Evolutionary conservation across 257 asterid genomes (phyloP), one percentile per base, ranked within the genome.

Genomic region (Dorcoceras hygrometricum): DNA sequence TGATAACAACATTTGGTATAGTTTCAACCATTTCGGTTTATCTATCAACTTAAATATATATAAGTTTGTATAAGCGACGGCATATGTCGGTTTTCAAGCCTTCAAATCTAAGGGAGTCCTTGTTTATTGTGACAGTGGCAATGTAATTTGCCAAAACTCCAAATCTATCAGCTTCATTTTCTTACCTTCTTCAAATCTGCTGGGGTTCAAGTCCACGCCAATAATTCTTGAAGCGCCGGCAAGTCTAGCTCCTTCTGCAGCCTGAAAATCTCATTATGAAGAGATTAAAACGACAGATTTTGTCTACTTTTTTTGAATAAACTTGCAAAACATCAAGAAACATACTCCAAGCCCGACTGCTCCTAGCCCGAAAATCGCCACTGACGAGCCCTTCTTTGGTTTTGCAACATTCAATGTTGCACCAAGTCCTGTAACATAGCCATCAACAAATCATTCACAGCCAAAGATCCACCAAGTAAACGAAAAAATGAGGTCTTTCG

Each of bases 361-460:
- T 12, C 95, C 95, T 18, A 90, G 77, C 57, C 97, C 92, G 22
- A 90, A 90, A 59, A 84, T 56, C 54, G 92, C 97, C 29, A 86
- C 89, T 0, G 90, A 68, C 1, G 91, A 81, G 2, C 95, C 92
- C 75, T 81, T 81, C 7, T 48, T 69, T 0, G 92, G 96, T 72
- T 84, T 90, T 0, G 97, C 97, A 67, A 90, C 96, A 71, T 90
- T 90, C 81, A 87, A 20, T n/a, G 89, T 84, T 61, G 97, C 96
- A 58, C 95, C 96, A 66, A 90, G 84, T 23, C 97, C 96, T 89
- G 31, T 12, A 50, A 24, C 65, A 67, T 25, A 76, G 61, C 9
- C 60, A 63, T 2, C 34, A 64, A 66, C 4, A 4, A 55, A 63
- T 4, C 14, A 8, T 20, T 55, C n/a, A 58, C 9, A 4, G 10